Base-by-base conservation (phyloP, 805 yeast genomes). In the Soucietia sequanensis region DNA sequence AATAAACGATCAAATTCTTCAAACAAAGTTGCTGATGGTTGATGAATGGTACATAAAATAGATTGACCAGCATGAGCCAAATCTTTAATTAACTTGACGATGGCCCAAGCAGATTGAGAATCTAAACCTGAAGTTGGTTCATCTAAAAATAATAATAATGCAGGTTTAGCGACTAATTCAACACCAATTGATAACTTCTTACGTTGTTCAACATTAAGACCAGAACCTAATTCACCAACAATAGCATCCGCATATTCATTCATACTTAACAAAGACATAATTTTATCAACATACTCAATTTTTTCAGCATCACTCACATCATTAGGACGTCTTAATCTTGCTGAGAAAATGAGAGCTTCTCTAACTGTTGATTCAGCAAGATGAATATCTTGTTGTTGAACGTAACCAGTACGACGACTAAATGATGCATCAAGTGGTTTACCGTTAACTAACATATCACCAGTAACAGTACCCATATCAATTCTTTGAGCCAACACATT, bases 81-180 rank as follows among this genome's bases (percentile, higher is more conserved):
- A 48, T 80, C 83, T 38, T 80, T 72, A 0, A 97, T 87, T 38
- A 93, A 70, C 38, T 84, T 74, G 2, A 85, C 91, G 6, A 93
- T 99, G 48, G 89, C 87, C 52, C 78, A 80, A 1, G 99, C 98
- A 61, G 89, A 91, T 56, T 78, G 90, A 5, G 97, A 81, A 58
- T 93, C 99, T 38, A 93, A 69, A 1, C 99, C 99, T 0, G 96
- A 87, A 0, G 99, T 89, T 17, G 96, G 96, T 55, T 89, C 96
- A 60, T 89, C 96, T 34, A 89, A 62, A 48, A 89, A 84, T 35
- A 65, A 48, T 35, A 89, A 59, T 27, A 89, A 77, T 0, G 89
- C 75, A 1, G 96, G 96, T 1, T 89, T 80, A 0, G 96, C 89
- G 2, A 89, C 96, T 26, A 89, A 66, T 53, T 89, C 96, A 57